Conservation (phyloP, 2,329 filamentous ascomycete species). For the Huntiella abstrusa region DNA sequence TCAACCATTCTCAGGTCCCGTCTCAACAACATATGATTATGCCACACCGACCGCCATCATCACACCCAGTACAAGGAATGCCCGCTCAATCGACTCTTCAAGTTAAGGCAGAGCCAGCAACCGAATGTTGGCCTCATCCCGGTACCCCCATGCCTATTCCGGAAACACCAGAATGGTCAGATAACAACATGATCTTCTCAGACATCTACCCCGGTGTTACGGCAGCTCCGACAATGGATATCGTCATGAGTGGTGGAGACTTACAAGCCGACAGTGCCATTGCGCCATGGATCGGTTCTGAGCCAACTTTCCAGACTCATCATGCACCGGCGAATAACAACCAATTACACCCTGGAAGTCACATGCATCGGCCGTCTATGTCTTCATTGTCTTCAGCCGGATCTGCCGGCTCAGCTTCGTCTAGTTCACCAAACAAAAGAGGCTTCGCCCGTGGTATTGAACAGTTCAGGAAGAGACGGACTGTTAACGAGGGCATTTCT, state of each 20-base stretch:
- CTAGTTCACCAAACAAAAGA: conserved; percentile 12
- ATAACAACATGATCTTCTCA: conserved; percentile 11
- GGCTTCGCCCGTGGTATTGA: conserved; percentile 13
- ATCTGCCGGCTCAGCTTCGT: conserved; percentile 1
- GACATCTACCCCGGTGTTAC: conserved; percentile 7
- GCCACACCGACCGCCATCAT: conserved; percentile 5
- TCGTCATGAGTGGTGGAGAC: conserved; percentile 6
- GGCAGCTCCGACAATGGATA: conserved; percentile 6
- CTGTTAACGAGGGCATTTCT: conserved; percentile 3
- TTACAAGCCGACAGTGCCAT: conserved; percentile 4
- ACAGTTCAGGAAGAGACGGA: conserved; percentile 13
- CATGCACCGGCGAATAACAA: background rate
- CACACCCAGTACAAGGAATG: conserved; percentile 7
- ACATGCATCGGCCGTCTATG: conserved; percentile 6
- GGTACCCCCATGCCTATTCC: conserved; percentile 24
- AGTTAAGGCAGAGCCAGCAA: conserved; percentile 7
- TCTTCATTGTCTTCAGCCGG: background rate
- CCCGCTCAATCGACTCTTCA: conserved; percentile 1
- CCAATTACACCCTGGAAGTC: conserved; percentile 2
- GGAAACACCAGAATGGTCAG: conserved; percentile 20
- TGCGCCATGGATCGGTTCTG: conserved; percentile 6
- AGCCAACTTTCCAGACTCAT: background rate
- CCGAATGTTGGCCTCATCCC: conserved; percentile 20
- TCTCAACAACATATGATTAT: conserved; percentile 6
- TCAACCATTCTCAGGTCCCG: background rate